Percentiles rank a stretch among this genome's conserved stretches.
These are phyloP conservation scores for Helotiales sp. DNA, from an alignment of 2,329 filamentous ascomycete genomes.

Conservation along the genomic window DNA sequence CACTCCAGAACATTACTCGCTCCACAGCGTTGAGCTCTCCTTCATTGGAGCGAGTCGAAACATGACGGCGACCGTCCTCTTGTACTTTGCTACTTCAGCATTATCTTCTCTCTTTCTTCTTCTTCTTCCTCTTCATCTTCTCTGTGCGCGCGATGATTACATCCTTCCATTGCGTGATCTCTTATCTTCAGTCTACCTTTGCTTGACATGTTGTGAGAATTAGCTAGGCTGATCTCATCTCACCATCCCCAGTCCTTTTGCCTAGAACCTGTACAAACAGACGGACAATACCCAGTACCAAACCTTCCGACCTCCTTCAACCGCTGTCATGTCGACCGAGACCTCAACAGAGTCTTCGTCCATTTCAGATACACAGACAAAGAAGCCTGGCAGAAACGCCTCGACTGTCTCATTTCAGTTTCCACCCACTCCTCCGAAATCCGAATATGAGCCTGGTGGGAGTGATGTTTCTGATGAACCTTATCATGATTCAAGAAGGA, in stretches of 20 bases:
- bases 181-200: background rate
- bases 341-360: background rate
- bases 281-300: background rate
- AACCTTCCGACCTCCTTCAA: background rate
- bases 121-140: background rate
- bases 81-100: background rate
- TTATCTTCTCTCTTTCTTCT: background rate
- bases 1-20: background rate
- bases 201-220: background rate
- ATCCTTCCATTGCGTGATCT: background rate
- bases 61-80: conserved; percentile 1
- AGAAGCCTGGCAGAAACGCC: conserved; percentile 8
- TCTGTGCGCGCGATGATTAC: background rate
- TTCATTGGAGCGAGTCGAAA: conserved; percentile 2
- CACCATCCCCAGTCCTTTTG: background rate
- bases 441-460: conserved; percentile 25
- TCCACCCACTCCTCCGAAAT: conserved; percentile 34
- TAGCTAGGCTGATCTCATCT: background rate
- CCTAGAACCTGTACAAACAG: background rate
- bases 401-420: conserved; percentile 16
- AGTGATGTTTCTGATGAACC: conserved; percentile 25
- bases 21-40: background rate
- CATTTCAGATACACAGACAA: conserved; percentile 6
- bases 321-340: conserved; percentile 6
- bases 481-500: conserved; percentile 18